These are phyloP conservation scores for Hanseniaspora lindneri DNA, from an alignment of 805 yeast species.

Conservation along the genomic window DNA sequence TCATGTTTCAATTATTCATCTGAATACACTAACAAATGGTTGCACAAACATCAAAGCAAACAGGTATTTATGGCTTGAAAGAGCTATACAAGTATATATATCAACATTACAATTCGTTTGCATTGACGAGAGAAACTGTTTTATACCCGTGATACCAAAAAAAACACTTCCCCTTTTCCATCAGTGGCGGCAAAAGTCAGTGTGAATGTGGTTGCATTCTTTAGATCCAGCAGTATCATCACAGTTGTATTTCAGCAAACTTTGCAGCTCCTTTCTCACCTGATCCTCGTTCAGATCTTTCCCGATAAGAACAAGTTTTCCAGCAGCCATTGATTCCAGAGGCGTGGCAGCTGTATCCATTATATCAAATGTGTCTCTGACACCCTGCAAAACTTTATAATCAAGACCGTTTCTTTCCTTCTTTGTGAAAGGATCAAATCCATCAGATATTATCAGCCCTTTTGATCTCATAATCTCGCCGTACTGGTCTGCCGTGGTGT, in stretches of 20 bases:
- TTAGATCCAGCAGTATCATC: too few relatives aligned
- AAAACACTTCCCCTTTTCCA: too few relatives aligned
- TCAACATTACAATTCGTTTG: too few relatives aligned
- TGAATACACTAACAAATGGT: background rate
- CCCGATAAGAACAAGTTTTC: conserved; percentile 68
- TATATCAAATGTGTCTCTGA: conserved; percentile 80
- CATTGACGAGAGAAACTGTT: too few relatives aligned
- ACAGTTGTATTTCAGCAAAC: background rate
- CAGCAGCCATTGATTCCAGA: conserved; percentile 29
- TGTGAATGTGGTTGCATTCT: too few relatives aligned
- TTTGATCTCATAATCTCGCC: conserved; percentile 74
- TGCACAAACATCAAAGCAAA: background rate
- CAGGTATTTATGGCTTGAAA: too few relatives aligned
- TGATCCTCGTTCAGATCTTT: conserved; percentile 38
- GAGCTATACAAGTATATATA: too few relatives aligned
- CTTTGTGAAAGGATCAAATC: background rate
- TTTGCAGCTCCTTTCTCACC: conserved; percentile 23
- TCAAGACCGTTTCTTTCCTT: conserved; percentile 23
- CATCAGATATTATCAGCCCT: conserved; percentile 46
- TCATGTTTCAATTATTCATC: background rate
- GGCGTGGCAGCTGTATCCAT: conserved; percentile 32
- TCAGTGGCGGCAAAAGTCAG: too few relatives aligned
- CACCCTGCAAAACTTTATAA: conserved; percentile 73
- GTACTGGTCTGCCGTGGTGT: background rate
- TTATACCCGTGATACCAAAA: too few relatives aligned